Evolutionary conservation across 148 eudicot species (phyloP), one percentile per base, ranked within the genome.

Genomic region (Rhododendron henanense): DNA sequence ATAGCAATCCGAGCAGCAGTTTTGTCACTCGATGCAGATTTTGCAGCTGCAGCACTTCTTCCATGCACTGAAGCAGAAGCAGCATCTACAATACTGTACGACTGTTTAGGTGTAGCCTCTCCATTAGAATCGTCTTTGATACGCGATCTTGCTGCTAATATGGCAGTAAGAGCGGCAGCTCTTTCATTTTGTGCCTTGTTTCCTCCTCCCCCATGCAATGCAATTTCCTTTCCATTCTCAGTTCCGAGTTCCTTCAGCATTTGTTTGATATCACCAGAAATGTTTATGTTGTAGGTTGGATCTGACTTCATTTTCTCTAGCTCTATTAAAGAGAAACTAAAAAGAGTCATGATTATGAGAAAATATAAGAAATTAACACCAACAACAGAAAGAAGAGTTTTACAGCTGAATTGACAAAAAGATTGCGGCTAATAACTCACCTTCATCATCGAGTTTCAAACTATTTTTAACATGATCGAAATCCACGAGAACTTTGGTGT

Each of bases 11-110:
- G 95, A 85, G 99, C 98, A 92, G 99, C 99, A 81, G 98, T 95
- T 91, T 95, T 94, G 67, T 95, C 96, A 87, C 91, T 91, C 82
- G 98, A 85, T 82, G 89, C 91, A 81, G 99, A 91, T 88, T 92
- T 95, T 48, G 99, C 98, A 74, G 99, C 96, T 81, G 94, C 94
- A 82, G 99, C 98, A 89, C 98, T 97, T 92, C 99, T 94, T 86
- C 99, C 99, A 85, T 95, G 98, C 47, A 97, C 98, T 85, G 99
- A 92, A 83, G 99, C 99, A 88, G 99, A 97, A 44, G 99, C 99
- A 88, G 98, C 98, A 93, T 97, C 98, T 41, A 97, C 99, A 81
- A 97, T 86, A 90, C 99, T 95, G 82, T 47, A 95, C 10, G 90
- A 81, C 86, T 91, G 96, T 90, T 86, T 92, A n/a, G 87, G 77